Evolutionary conservation across 129 eudicot species (phyloP).

Genomic region (sunflower (Helianthus annuus)): HanXRQr2.0-SUNRISE NC_035440.2:76921787-76922286

Average conservation of each 20-base stretch:
- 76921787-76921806: conserved; percentile 97
- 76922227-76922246: not conserved
- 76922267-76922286: not conserved
- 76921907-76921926: not conserved
- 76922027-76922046: not conserved
- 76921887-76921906: conserved; percentile 33
- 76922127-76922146: not conserved
- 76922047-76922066: not conserved
- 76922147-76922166: not conserved
- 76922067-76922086: not conserved
- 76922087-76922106: not conserved
- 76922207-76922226: not conserved
- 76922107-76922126: not conserved
- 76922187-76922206: not conserved
- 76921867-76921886: conserved; percentile 94
- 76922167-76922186: not conserved
- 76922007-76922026: not conserved
- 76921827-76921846: conserved; percentile 87
- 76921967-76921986: not conserved
- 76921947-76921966: conserved; percentile 11
- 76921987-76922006: conserved; percentile 3
- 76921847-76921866: conserved; percentile 84
- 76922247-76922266: not conserved
- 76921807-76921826: conserved; percentile 96
- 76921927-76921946: conserved; percentile 22